Evolutionary conservation across 768 basidiomycete genomes (phyloP), one percentile per base, ranked within the genome.

Genomic region (Hericium alpestre): DNA sequence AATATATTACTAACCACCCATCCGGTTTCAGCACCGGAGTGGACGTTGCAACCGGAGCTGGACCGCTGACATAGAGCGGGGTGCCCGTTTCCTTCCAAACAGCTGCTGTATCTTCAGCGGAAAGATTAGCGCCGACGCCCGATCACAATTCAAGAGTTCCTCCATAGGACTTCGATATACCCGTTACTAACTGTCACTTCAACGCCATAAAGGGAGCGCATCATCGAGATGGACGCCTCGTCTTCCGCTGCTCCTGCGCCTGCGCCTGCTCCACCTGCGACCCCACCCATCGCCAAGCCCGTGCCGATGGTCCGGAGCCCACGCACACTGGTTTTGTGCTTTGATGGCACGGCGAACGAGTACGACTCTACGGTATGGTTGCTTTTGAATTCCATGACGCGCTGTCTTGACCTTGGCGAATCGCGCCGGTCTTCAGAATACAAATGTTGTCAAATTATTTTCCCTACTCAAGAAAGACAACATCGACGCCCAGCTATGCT

Each of bases 381-480:
- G 3, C 38, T 32, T 32, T 7, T 32, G 8, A 32, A 32, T 32
- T 32, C 32, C 32, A 32, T 32, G 32, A 7, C 32, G 32, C 32
- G 6, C 32, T 32, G 32, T 32, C 32, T 18, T 27, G 16, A 11
- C 40, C 22, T 25, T 18, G 4, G 22, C 18, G 9, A 38, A 13
- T n/a, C 10, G 53, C 53, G 23, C 13, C 23, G 37, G 27, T 27
- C 51, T 41, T 6, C 58, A 76, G 73, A 74, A 75, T 57, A 73
- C 75, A 5, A 76, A 74, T 58, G 67, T 76, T 27, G 67, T 74
- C 47, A 68, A 70, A 23, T 61, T 76, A 49, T 72, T 73, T 61
- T 66, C 65, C 12, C 61, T 70, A 50, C 61, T 76, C 49, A 69
- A 63, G 58, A 76, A 75, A 57, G 71, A 73, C 55, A 62, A 66